Percentiles rank a stretch among this genome's conserved stretches.
These are phyloP conservation scores for Cyberlindnera bimundalis DNA, from an alignment of 805 yeast species.

Conservation along the genomic window DNA sequence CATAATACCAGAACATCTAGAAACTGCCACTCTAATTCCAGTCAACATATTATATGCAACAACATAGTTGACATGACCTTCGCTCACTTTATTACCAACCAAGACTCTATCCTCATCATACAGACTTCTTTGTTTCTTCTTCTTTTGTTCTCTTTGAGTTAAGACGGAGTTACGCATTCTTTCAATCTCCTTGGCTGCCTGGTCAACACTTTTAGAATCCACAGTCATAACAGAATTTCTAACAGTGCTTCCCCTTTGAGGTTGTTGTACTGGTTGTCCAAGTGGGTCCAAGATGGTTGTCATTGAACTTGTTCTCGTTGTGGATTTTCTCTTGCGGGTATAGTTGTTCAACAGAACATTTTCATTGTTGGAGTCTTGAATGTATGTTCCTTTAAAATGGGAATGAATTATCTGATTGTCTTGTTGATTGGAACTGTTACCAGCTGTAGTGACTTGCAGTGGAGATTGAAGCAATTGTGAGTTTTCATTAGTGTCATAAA, in stretches of 20 bases:
- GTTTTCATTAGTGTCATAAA: conserved; percentile 11
- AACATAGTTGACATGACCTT: conserved; percentile 90
- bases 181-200: conserved; percentile 42
- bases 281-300: conserved; percentile 8
- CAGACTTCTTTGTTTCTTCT: conserved; percentile 33
- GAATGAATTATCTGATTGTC: conserved; percentile 4
- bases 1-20: conserved; percentile 84
- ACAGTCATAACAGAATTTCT: conserved; percentile 20
- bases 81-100: conserved; percentile 79
- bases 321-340: conserved; percentile 21
- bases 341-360: conserved; percentile 33
- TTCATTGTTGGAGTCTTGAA: conserved; percentile 33
- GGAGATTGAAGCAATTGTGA: conserved; percentile 9
- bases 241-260: conserved; percentile 1
- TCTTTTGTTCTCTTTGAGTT: conserved; percentile 40
- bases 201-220: conserved; percentile 31
- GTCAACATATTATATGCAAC: conserved; percentile 97
- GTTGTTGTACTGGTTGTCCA: background rate
- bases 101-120: conserved; percentile 55
- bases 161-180: conserved; percentile 48
- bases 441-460: background rate
- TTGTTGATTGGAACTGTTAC: no score
- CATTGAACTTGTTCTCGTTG: conserved; percentile 13
- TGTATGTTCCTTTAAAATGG: conserved; percentile 30
- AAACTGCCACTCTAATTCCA: conserved; percentile 93